Conservation (phyloP, 73 alveolate species). For the Halteria grandinella region DNA sequence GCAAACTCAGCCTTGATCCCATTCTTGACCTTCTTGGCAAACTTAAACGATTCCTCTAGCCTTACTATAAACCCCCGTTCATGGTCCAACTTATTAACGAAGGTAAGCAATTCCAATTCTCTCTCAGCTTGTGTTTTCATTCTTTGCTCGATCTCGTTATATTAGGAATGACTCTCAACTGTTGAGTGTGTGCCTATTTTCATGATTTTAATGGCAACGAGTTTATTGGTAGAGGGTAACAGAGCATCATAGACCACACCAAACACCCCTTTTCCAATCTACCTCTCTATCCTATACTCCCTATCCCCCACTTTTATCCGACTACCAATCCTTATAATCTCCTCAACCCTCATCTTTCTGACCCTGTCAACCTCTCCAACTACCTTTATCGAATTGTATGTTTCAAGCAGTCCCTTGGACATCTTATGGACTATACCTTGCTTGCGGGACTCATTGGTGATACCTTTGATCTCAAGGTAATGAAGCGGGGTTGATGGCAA, state of each 20-base stretch:
- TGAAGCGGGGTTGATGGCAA: too few relatives aligned
- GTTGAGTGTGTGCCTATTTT: neutral
- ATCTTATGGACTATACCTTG: too few relatives aligned
- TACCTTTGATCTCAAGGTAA: too few relatives aligned
- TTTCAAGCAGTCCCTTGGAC: too few relatives aligned
- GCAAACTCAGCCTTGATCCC: too few relatives aligned
- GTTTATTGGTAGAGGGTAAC: neutral
- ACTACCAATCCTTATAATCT: too few relatives aligned
- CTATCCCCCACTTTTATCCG: neutral
- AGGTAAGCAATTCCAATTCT: conserved; percentile 24
- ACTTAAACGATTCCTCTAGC: neutral
- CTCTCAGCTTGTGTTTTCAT: neutral
- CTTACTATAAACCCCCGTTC: conserved; percentile 25
- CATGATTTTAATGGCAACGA: conserved; percentile 9
- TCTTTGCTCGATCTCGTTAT: too few relatives aligned
- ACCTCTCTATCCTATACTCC: neutral
- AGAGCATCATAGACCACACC: conserved; percentile 10
- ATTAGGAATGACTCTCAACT: too few relatives aligned
- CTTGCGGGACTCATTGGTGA: too few relatives aligned
- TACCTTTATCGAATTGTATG: too few relatives aligned
- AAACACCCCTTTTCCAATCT: conserved; percentile 27
- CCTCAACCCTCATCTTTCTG: too few relatives aligned
- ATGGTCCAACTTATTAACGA: conserved; percentile 17
- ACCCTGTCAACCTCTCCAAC: too few relatives aligned
- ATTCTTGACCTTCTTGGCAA: neutral